Conservation (phyloP, 768 basidiomycete genomes). For the Cystobasidium onofrii region DNA sequence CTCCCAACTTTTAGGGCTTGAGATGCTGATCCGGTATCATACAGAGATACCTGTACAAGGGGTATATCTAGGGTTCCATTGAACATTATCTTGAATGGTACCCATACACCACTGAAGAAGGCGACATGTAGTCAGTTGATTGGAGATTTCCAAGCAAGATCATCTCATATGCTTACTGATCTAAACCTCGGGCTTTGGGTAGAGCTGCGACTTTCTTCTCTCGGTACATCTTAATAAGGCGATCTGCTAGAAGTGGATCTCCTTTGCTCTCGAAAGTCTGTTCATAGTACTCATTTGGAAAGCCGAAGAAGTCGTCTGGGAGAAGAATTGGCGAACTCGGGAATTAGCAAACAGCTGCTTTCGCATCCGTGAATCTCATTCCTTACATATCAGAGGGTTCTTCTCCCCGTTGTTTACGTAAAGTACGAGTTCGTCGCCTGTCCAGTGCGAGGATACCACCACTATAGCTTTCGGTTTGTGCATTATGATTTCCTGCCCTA, state of each 20-base stretch:
- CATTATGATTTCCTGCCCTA: constrained; percentile 6
- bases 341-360: too few relatives aligned
- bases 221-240: background rate
- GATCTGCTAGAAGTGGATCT: constrained; percentile 20
- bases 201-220: background rate
- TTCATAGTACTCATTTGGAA: constrained; percentile 11
- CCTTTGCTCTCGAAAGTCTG: constrained; percentile 18
- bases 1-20: background rate
- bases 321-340: background rate
- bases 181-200: background rate
- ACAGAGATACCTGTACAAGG: constrained; percentile 8
- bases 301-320: background rate
- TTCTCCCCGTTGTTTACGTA: constrained; percentile 5
- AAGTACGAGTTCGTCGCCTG: background rate
- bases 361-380: too few relatives aligned
- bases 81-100: constrained; percentile 19
- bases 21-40: constrained; percentile 1
- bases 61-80: constrained; percentile 16
- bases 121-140: background rate
- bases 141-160: background rate
- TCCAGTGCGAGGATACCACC: constrained; percentile 21
- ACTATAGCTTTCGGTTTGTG: constrained; percentile 25
- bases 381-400: constrained; percentile 10
- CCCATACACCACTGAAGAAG: constrained; percentile 16
- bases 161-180: background rate